phyloP scores from a whole-genome alignment of 352 stramenopile genomes.

The Globisporangium acanthophoron region DNA sequence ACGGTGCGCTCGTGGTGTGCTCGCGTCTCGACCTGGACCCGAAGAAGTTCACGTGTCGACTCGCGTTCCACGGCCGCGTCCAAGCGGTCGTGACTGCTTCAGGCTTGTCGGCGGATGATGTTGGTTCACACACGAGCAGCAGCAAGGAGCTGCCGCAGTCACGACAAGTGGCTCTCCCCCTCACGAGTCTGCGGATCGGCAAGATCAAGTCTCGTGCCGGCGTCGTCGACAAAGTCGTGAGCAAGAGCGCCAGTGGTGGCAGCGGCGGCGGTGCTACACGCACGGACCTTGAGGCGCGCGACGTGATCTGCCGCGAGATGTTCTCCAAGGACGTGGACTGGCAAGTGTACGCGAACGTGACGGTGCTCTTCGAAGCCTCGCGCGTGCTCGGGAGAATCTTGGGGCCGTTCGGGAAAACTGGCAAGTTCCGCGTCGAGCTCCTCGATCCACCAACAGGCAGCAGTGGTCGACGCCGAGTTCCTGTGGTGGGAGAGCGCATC shows the following conservation, averaged over 20 bases:
- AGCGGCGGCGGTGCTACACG: not conserved
- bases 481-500: slow-evolving; percentile 33
- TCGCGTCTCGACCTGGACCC: slow-evolving; percentile 68
- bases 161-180: slow-evolving; percentile 13
- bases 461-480: slow-evolving; percentile 1
- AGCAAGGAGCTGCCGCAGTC: not conserved
- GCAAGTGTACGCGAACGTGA: slow-evolving; percentile 42
- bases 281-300: not conserved
- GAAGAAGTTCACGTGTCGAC: slow-evolving; percentile 52
- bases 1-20: slow-evolving; percentile 52
- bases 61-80: slow-evolving; percentile 68
- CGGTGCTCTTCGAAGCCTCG: slow-evolving; percentile 42
- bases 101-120: not conserved
- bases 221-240: slow-evolving; percentile 52
- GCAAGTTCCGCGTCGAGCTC: slow-evolving; percentile 63
- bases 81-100: slow-evolving; percentile 26
- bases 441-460: not conserved
- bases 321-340: slow-evolving; percentile 75
- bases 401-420: slow-evolving; percentile 76
- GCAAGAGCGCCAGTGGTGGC: not conserved
- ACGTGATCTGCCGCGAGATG: slow-evolving; percentile 68
- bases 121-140: not conserved
- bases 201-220: slow-evolving; percentile 57
- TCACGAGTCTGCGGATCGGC: slow-evolving; percentile 42
- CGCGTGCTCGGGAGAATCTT: slow-evolving; percentile 42